Evolutionary conservation across 2,329 filamentous ascomycete species (phyloP).

Genomic region (Diaporthe capsici): DNA sequence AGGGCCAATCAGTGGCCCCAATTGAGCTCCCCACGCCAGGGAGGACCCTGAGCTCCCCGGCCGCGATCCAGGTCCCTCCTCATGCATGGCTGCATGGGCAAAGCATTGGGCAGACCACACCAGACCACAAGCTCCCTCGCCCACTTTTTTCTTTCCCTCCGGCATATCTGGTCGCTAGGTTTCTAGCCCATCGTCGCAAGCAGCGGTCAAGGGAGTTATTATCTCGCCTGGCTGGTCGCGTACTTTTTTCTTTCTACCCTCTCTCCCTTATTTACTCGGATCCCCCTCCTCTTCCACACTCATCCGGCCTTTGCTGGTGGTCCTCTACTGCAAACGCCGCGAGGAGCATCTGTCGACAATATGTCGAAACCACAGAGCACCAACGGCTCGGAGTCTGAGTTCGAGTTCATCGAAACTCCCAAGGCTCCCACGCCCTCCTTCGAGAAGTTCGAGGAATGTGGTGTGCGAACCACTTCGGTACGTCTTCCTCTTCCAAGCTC

Average conservation of each 20-base stretch:
- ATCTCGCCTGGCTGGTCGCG: neutral
- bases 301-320: neutral
- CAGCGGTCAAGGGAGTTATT: slow-evolving; percentile 35
- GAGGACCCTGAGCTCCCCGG: slow-evolving; percentile 27
- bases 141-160: slow-evolving; percentile 31
- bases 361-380: slow-evolving; percentile 64
- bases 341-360: slow-evolving; percentile 47
- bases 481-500: slow-evolving; percentile 45
- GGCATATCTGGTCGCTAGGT: slow-evolving; percentile 37
- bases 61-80: slow-evolving; percentile 26
- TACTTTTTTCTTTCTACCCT: neutral
- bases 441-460: slow-evolving; percentile 67
- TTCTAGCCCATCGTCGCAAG: slow-evolving; percentile 16
- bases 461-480: slow-evolving; percentile 69
- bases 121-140: slow-evolving; percentile 13
- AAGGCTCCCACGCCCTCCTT: slow-evolving; percentile 63
- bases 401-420: slow-evolving; percentile 76
- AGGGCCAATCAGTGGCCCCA: slow-evolving; percentile 36
- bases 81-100: slow-evolving; percentile 25
- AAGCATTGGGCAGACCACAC: slow-evolving; percentile 5
- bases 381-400: slow-evolving; percentile 66
- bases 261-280: neutral
- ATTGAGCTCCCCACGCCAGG: slow-evolving; percentile 33
- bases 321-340: slow-evolving; percentile 27
- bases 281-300: neutral